Evolutionary conservation across 108 stramenopile species (phyloP), one percentile per base, ranked within the genome.

Genomic region (Nannochloropsis gaditana): DNA sequence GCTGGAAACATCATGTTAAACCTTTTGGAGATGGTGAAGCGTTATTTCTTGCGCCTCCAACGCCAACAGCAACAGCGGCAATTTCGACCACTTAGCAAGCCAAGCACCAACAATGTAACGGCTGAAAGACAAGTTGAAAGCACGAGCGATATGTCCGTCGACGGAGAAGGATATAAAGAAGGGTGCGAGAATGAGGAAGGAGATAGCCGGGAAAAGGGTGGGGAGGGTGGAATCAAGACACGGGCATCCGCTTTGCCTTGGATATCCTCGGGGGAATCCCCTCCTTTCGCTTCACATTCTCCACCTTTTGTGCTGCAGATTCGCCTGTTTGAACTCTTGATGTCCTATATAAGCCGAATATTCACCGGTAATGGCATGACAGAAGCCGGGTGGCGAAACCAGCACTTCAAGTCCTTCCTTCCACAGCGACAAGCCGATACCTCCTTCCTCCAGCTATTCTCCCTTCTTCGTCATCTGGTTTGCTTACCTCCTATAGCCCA

Each of bases 91-190:
- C 47, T 31, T 31, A 0, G 15, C 47, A 50, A 50, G 47, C 10
- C 10, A 10, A 50, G 15, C 47, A 50, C 10, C 47, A 50, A 50
- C 47, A 50, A 50, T 15, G 59, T n/a, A 73, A n/a, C 59, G n/a
- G 59, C 59, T n/a, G 6, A 3, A 6, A 8, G 19, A 73, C 15
- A 8, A n/a, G 6, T n/a, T 4, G 59, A 73, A 73, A 0, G 31
- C 31, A 73, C 3, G 59, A n/a, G n/a, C 4, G 59, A 73, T n/a
- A 6, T 73, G 31, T 31, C 31, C 31, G 31, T 31, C 31, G 31
- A 31, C 31, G 59, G 59, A 73, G 15, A n/a, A 73, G 59, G 59
- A 73, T 73, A 73, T 73, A n/a, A 73, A 73, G 59, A n/a, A 73
- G 3, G 59, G 6, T 3, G 59, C 4, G 59, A 73, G 31, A n/a